Percentiles rank a stretch among this genome's conserved stretches.
Conservation (phyloP, 768 basidiomycete genomes). For the Phylloporus sp. region DNA sequence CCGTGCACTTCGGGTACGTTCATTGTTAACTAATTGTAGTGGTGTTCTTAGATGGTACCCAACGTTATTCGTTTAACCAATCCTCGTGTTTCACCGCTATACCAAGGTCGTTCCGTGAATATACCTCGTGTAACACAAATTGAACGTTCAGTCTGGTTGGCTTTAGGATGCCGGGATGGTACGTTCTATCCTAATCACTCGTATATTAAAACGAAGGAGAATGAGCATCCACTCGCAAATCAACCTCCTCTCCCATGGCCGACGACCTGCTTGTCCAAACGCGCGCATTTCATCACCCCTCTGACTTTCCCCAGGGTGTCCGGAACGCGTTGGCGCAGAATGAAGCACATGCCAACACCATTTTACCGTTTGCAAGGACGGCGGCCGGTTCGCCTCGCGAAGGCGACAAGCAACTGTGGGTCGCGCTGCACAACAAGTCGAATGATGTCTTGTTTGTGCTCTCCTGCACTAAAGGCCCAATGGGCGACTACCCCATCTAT, state of each 20-base stretch:
- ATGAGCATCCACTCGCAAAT: not conserved
- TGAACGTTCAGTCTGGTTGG: not conserved
- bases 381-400: conserved; percentile 7
- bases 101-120: not conserved
- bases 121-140: not conserved
- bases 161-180: not conserved
- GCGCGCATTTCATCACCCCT: not conserved
- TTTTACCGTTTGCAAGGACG: conserved; percentile 38
- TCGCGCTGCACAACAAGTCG: conserved; percentile 22
- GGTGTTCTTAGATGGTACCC: not conserved
- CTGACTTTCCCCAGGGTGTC: conserved; percentile 21
- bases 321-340: conserved; percentile 28
- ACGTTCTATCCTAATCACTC: not conserved
- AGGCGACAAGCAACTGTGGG: conserved; percentile 26
- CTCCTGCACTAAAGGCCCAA: conserved; percentile 50
- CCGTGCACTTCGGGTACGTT: too few species aligned
- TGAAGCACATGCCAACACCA: conserved; percentile 36
- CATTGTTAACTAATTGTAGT: not conserved
- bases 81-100: not conserved
- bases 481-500: conserved; percentile 60
- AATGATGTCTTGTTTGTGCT: conserved; percentile 40
- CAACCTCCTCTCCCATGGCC: not conserved
- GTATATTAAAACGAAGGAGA: not conserved
- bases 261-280: not conserved
- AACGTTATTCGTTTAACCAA: not conserved